Percentiles rank a stretch among this genome's conserved stretches.
These are phyloP conservation scores for Diacronema lutheri DNA, from an alignment of 78 protist species.

Conservation along the genomic window DNA sequence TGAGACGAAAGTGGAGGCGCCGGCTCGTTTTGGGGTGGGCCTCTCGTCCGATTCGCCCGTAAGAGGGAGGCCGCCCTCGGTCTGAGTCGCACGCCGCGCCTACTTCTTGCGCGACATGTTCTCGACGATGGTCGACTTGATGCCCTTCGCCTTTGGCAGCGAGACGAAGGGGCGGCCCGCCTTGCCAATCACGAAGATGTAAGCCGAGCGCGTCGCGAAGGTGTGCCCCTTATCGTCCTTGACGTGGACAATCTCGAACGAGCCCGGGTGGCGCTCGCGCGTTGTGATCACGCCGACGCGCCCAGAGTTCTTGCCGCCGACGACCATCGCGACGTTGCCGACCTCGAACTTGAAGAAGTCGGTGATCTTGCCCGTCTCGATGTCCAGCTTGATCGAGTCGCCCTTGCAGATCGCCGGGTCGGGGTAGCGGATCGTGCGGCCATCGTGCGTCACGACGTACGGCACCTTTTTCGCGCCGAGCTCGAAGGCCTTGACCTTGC, in stretches of 20 bases:
- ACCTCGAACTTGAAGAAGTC: slow-evolving; percentile 70
- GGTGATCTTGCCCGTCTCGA: slow-evolving; percentile 68
- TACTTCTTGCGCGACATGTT: slow-evolving; percentile 18
- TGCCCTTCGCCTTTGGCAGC: slow-evolving; percentile 95
- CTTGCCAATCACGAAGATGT: slow-evolving; percentile 97
- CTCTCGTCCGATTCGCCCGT: too few relatives aligned
- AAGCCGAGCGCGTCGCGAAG: slow-evolving; percentile 95
- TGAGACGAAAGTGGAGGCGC: too few relatives aligned
- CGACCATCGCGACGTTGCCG: slow-evolving; percentile 88
- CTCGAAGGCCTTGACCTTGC: slow-evolving; percentile 67
- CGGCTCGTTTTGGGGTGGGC: too few relatives aligned
- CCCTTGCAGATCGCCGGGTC: slow-evolving; percentile 82
- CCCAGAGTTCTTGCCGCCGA: slow-evolving; percentile 98
- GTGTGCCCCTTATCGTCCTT: slow-evolving; percentile 74
- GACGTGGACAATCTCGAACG: slow-evolving; percentile 95
- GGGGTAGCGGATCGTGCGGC: slow-evolving; percentile 99
- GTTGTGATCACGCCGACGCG: slow-evolving; percentile 94
- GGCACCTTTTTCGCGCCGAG: slow-evolving; percentile 88
- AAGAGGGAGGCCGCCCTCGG: too few relatives aligned
- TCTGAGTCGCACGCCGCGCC: too few relatives aligned
- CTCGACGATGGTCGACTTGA: slow-evolving; percentile 61
- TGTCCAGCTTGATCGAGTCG: slow-evolving; percentile 92
- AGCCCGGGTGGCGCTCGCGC: slow-evolving; percentile 93
- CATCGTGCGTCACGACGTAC: slow-evolving; percentile 95
- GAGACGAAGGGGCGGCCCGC: slow-evolving; percentile 79